These are phyloP conservation scores for Gossypium herbaceum DNA, from an alignment of 345 rosid genomes.

Conservation along the genomic window DNA sequence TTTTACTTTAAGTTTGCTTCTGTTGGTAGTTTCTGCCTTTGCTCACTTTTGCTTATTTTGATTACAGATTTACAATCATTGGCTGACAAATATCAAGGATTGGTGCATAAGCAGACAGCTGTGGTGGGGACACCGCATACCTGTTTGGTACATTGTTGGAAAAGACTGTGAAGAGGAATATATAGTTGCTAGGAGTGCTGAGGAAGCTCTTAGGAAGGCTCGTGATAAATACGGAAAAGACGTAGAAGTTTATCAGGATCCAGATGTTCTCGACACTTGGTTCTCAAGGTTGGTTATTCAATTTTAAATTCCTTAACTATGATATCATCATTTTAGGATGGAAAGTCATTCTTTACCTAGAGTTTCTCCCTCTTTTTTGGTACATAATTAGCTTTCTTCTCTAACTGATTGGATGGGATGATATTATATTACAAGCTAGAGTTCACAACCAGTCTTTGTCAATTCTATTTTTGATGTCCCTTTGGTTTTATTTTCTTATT, in stretches of 20 bases:
- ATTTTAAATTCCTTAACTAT: constrained; percentile 1
- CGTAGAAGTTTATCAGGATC: constrained; percentile 90
- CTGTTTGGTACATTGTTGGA: constrained; percentile 95
- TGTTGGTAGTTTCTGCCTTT: constrained; percentile 6
- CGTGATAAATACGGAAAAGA: constrained; percentile 66
- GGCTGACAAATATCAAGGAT: constrained; percentile 96
- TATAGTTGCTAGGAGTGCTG: constrained; percentile 69
- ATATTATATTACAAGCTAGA: not conserved
- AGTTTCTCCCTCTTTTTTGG: not conserved
- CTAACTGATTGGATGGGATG: not conserved
- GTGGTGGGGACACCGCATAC: constrained; percentile 99
- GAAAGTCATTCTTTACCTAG: not conserved
- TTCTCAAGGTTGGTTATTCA: constrained; percentile 75
- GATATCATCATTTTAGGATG: not conserved
- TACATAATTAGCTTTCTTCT: not conserved
- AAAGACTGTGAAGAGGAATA: constrained; percentile 80
- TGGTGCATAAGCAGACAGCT: constrained; percentile 99
- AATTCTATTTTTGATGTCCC: not conserved
- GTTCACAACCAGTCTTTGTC: not conserved
- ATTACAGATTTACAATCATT: constrained; percentile 81
- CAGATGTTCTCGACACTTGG: constrained; percentile 99
- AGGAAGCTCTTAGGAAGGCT: constrained; percentile 83
- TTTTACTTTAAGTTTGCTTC: constrained; percentile 5
- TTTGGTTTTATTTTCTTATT: not conserved
- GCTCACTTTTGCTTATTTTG: constrained; percentile 10